Evolutionary conservation across 1,284 basidiomycete species (phyloP), one percentile per base, ranked within the genome.

Genomic region (Ustilago curta): DNA sequence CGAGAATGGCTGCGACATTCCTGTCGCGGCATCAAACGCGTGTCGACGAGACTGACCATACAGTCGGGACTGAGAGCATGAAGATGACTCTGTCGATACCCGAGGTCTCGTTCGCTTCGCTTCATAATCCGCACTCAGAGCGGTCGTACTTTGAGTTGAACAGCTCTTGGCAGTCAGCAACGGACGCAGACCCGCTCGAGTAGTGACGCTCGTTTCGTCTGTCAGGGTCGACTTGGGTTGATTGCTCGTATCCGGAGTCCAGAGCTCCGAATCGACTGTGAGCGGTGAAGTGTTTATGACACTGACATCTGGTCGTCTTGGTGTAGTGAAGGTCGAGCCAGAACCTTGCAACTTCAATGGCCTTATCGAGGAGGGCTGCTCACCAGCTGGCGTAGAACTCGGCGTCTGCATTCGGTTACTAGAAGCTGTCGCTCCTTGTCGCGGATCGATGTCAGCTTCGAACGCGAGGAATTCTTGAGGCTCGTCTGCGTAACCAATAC

Each of bases 221-320:
- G 68, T 64, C n/a, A 57, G 6, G 8, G 49, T 44, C 5, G 68
- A 70, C 9, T 19, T 16, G 12, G 68, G 43, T 48, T 54, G 53
- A 29, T 51, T 39, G 43, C 61, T 64, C 16, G 57, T 40, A 18
- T 52, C 25, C 2, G 54, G 68, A 19, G 68, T 64, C 68, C 61
- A 70, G 6, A 57, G 21, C n/a, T 64, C 61, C 37, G 61, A 64
- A 14, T 27, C 5, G 1, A 45, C 23, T 8, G 61, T 60, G 18
- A 39, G 27, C 1, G 61, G 61, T 9, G 68, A 60, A 12, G 57
- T 57, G n/a, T 59, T 37, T 1, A 53, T 37, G 19, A 48, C 53
- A 37, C 68, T 64, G 31, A 57, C 44, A n/a, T 50, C 57, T 18
- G 48, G 29, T 25, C 42, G 29, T 40, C 27, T 47, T n/a, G 52